These are phyloP conservation scores for Quercus agrifolia DNA, from an alignment of 306 rosid genomes.

Conservation along the genomic window DNA sequence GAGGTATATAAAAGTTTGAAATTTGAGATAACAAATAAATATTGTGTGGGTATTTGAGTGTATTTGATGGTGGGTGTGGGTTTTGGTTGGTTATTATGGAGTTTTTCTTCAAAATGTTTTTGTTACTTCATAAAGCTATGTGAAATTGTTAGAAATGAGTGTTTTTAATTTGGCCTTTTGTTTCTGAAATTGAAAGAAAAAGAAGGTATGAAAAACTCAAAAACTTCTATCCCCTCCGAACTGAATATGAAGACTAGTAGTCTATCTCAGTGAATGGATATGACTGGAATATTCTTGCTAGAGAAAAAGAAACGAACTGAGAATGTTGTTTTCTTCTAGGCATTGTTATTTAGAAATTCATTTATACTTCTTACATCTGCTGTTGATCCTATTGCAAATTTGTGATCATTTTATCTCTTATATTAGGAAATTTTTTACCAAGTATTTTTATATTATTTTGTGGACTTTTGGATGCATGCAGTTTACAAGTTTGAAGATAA, in stretches of 20 bases:
- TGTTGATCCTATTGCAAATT: not conserved
- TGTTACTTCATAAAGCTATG: not conserved
- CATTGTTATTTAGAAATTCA: not conserved
- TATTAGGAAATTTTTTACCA: not conserved
- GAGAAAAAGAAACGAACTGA: not conserved
- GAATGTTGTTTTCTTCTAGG: not conserved
- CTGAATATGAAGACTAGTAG: not conserved
- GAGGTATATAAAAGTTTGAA: not conserved
- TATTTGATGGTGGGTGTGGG: not conserved
- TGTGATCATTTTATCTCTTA: not conserved
- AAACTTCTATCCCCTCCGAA: not conserved
- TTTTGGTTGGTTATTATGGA: not conserved
- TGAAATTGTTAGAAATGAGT: not conserved
- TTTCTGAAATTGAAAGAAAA: not conserved
- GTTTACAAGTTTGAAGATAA: constrained; percentile 53
- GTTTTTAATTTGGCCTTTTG: not conserved
- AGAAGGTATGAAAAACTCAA: not conserved
- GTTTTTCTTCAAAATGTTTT: not conserved
- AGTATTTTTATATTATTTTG: not conserved
- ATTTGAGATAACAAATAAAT: not conserved
- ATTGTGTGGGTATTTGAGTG: not conserved
- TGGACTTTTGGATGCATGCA: constrained; percentile 32
- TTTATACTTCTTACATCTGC: not conserved
- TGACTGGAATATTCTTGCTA: not conserved
- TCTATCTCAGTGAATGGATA: not conserved